These are phyloP conservation scores for Xylariaceae sp. DNA, from an alignment of 2,329 filamentous ascomycete species.

Conservation along the genomic window DNA sequence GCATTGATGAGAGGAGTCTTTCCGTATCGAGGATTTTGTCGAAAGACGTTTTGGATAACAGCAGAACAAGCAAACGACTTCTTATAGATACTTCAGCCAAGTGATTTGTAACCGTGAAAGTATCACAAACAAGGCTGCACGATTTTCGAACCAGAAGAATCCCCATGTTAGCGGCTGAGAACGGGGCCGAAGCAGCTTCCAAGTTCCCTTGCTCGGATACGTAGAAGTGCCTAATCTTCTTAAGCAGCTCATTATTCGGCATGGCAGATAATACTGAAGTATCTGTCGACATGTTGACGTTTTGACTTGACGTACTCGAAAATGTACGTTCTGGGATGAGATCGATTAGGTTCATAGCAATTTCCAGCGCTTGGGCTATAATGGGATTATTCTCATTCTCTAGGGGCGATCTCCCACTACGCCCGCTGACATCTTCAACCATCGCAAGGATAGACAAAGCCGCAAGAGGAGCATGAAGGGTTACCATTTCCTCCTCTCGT, in stretches of 20 bases:
- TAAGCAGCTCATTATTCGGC: constrained; percentile 60
- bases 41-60: constrained; percentile 59
- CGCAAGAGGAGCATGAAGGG: constrained; percentile 80
- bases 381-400: constrained; percentile 31
- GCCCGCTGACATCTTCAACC: constrained; percentile 60
- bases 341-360: constrained; percentile 64
- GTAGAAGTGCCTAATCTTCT: constrained; percentile 70
- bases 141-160: constrained; percentile 69
- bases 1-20: constrained; percentile 57
- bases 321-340: constrained; percentile 71
- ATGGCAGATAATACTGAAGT: constrained; percentile 40
- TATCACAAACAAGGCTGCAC: constrained; percentile 56
- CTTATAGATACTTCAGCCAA: constrained; percentile 60
- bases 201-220: constrained; percentile 72
- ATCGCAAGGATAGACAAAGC: constrained; percentile 68
- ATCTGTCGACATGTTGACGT: constrained; percentile 35
- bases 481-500: constrained; percentile 93
- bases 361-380: constrained; percentile 47
- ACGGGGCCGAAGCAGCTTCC: constrained; percentile 66
- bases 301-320: constrained; percentile 39
- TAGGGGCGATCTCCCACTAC: constrained; percentile 30
- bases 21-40: constrained; percentile 53
- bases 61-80: constrained; percentile 63
- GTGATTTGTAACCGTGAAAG: constrained; percentile 49
- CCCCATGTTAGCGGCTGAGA: constrained; percentile 60